phyloP scores from a whole-genome alignment of 768 basidiomycete genomes.

The Boletellus ananiceps region DNA sequence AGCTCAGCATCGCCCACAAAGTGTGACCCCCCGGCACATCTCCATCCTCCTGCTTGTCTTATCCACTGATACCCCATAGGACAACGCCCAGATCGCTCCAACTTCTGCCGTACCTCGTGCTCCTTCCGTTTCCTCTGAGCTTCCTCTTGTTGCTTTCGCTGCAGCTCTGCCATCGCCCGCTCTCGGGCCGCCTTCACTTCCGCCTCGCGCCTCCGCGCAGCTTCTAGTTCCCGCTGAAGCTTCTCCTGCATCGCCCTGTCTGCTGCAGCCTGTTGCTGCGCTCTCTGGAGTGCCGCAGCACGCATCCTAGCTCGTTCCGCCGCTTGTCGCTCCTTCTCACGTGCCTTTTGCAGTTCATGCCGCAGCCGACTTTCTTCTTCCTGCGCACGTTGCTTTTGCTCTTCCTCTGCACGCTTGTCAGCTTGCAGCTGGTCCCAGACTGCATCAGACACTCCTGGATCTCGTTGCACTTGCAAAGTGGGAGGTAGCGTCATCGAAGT shows the following conservation, averaged over 20 bases:
- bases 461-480: constrained; percentile 29
- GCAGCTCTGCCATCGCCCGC: constrained; percentile 25
- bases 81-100: constrained; percentile 49
- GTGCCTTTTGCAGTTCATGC: constrained; percentile 15
- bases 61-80: constrained; percentile 44
- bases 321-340: constrained; percentile 20
- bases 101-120: constrained; percentile 34
- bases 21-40: constrained; percentile 46
- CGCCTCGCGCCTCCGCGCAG: constrained; percentile 27
- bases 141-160: constrained; percentile 19
- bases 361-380: constrained; percentile 16
- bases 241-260: constrained; percentile 19
- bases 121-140: constrained; percentile 18
- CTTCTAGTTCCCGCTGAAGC: constrained; percentile 24
- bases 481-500: not conserved
- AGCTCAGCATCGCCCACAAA: constrained; percentile 33
- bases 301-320: constrained; percentile 21
- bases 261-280: constrained; percentile 15
- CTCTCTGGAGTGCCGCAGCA: constrained; percentile 17
- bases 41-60: constrained; percentile 36
- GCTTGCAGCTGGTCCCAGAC: constrained; percentile 49
- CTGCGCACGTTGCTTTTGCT: constrained; percentile 13
- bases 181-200: constrained; percentile 23
- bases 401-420: constrained; percentile 26
- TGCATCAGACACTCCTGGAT: constrained; percentile 48